These are phyloP conservation scores for Pouteria campechiana DNA, from an alignment of 179 eudicot genomes.

Conservation along the genomic window DNA sequence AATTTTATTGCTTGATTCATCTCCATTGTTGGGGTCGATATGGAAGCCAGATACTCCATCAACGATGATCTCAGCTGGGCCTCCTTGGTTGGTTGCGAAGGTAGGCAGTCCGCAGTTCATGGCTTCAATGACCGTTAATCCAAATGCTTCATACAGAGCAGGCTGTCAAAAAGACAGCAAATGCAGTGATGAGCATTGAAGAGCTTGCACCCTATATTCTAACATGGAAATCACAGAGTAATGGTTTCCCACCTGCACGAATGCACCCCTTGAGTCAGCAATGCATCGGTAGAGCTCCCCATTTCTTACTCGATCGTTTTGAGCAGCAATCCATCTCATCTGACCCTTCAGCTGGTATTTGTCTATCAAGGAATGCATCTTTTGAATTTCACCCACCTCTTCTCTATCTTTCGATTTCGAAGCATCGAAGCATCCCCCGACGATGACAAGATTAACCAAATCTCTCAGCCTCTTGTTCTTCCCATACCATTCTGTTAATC, in stretches of 20 bases:
- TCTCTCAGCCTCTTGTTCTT: conserved; percentile 53
- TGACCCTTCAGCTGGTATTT: conserved; percentile 63
- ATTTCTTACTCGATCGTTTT: conserved; percentile 55
- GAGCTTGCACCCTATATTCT: no score
- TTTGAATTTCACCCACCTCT: conserved; percentile 66
- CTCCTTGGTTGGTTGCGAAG: conserved; percentile 89
- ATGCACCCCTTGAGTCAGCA: conserved; percentile 77
- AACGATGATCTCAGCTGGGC: conserved; percentile 92
- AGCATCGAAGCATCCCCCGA: conserved; percentile 53
- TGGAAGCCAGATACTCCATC: conserved; percentile 73
- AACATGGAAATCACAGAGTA: no score
- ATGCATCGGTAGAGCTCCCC: conserved; percentile 75
- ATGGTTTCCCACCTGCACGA: no score
- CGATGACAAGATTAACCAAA: conserved; percentile 67
- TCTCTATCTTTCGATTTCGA: conserved; percentile 73
- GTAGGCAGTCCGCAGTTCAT: conserved; percentile 90
- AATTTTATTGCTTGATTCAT: conserved; percentile 45
- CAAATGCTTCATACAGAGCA: conserved; percentile 78
- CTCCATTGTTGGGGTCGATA: conserved; percentile 71
- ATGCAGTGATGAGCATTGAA: no score
- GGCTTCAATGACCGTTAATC: conserved; percentile 75
- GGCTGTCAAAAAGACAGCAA: no score
- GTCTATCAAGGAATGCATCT: conserved; percentile 54
- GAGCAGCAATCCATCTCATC: conserved; percentile 83
- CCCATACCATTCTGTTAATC: conserved; percentile 71